These are phyloP conservation scores for Botrytis fabae DNA, from an alignment of 2,329 filamentous ascomycete genomes.

Conservation along the genomic window DNA sequence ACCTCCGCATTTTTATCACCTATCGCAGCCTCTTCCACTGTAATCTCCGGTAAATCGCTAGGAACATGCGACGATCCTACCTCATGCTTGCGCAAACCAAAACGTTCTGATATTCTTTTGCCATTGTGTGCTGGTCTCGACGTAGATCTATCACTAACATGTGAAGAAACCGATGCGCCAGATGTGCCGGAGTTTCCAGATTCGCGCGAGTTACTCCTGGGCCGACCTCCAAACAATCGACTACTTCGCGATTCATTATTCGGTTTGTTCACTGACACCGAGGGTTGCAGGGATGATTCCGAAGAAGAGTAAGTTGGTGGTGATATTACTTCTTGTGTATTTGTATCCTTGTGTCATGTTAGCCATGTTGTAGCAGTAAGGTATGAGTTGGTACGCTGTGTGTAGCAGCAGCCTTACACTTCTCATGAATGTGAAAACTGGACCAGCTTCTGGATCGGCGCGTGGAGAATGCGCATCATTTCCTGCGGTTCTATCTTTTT, in stretches of 20 bases:
- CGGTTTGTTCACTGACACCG: constrained; percentile 23
- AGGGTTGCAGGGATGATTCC: constrained; percentile 38
- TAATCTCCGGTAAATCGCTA: constrained; percentile 74
- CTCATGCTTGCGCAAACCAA: constrained; percentile 62
- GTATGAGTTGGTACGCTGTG: neutral
- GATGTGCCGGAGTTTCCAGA: constrained; percentile 44
- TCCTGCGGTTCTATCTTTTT: constrained; percentile 56
- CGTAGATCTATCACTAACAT: constrained; percentile 18
- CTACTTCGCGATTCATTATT: constrained; percentile 38
- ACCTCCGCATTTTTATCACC: constrained; percentile 57
- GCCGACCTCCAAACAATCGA: constrained; percentile 41
- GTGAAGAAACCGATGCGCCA: constrained; percentile 28
- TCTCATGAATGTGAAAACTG: constrained; percentile 79
- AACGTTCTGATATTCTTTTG: constrained; percentile 63
- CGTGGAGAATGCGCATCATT: constrained; percentile 39
- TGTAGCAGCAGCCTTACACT: constrained; percentile 43
- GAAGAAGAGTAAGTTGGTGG: constrained; percentile 56
- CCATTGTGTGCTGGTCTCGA: constrained; percentile 20
- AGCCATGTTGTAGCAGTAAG: constrained; percentile 16
- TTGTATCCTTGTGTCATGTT: constrained; percentile 57
- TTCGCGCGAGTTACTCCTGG: constrained; percentile 47
- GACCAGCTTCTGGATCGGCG: constrained; percentile 29
- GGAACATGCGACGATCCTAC: constrained; percentile 74
- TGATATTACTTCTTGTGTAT: constrained; percentile 74
- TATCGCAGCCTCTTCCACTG: constrained; percentile 43